Evolutionary conservation across 2,329 filamentous ascomycete species (phyloP).

Genomic region (Neonectria neomacrospora): DNA sequence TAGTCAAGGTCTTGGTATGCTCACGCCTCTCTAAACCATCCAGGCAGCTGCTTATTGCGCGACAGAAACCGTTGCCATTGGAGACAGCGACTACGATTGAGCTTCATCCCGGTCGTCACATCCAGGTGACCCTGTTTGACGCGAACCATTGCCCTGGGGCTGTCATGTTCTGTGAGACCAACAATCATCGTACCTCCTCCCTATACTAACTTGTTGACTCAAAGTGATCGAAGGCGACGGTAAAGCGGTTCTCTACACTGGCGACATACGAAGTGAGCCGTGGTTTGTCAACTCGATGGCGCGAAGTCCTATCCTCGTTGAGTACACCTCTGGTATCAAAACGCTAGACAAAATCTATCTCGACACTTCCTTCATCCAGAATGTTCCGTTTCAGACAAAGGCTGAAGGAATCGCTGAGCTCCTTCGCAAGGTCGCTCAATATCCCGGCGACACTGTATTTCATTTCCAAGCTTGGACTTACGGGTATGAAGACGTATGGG

Average conservation of each 20-base stretch:
- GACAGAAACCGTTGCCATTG: constrained; percentile 80
- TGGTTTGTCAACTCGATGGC: constrained; percentile 85
- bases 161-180: constrained; percentile 80
- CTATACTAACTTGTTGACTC: not conserved
- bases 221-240: constrained; percentile 77
- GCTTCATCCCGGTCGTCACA: constrained; percentile 71
- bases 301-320: constrained; percentile 77
- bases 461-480: constrained; percentile 93
- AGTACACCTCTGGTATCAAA: constrained; percentile 75
- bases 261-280: constrained; percentile 85
- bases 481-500: constrained; percentile 90
- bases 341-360: constrained; percentile 85
- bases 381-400: constrained; percentile 67
- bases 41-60: not conserved
- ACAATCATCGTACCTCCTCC: fast-evolving
- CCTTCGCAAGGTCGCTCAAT: constrained; percentile 72
- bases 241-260: constrained; percentile 85
- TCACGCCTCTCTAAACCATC: too few species aligned
- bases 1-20: constrained; percentile 73
- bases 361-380: constrained; percentile 79
- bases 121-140: constrained; percentile 87
- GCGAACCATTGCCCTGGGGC: constrained; percentile 92
- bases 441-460: constrained; percentile 80
- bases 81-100: constrained; percentile 83
- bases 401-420: constrained; percentile 81